Conservation (phyloP, 192 early-diverging fungal genomes). For the Podila clonocystis region DNA sequence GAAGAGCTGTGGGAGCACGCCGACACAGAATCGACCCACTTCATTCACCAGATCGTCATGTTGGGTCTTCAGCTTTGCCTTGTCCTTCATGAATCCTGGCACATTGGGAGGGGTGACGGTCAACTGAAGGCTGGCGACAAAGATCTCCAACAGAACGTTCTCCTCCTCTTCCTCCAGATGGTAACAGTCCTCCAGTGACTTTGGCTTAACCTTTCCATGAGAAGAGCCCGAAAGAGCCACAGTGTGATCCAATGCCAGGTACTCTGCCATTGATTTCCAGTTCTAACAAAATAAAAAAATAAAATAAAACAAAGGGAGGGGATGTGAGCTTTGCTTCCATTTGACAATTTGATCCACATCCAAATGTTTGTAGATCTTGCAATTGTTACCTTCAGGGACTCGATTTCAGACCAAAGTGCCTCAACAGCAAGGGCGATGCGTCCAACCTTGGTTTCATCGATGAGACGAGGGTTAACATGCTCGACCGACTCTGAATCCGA, state of each 20-base stretch:
- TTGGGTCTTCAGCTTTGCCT: conserved; percentile 43
- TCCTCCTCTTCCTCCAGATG: conserved; percentile 62
- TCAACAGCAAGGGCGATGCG: conserved; percentile 51
- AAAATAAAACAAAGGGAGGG: background rate
- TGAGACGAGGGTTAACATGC: conserved; percentile 11
- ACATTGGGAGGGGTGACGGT: conserved; percentile 27
- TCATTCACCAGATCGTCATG: conserved; percentile 52
- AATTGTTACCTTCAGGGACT: conserved; percentile 27
- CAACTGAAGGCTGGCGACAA: conserved; percentile 54
- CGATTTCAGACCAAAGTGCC: conserved; percentile 53
- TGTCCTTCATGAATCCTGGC: conserved; percentile 49
- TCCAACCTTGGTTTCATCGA: conserved; percentile 53
- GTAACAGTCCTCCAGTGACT: conserved; percentile 49
- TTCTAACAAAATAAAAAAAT: conserved; percentile 26
- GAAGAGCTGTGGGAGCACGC: conserved; percentile 53
- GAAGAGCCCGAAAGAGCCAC: background rate
- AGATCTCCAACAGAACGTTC: conserved; percentile 59
- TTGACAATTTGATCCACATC: too few relatives aligned
- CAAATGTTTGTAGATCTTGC: background rate
- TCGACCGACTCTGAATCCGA: conserved; percentile 12
- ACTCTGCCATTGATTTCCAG: conserved; percentile 63
- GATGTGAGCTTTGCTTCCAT: background rate
- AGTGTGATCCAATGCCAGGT: conserved; percentile 54
- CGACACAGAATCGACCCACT: conserved; percentile 54
- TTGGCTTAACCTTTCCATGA: conserved; percentile 4